Base-by-base conservation (phyloP, 106 monocot species). In the Acorus calamus region DNA sequence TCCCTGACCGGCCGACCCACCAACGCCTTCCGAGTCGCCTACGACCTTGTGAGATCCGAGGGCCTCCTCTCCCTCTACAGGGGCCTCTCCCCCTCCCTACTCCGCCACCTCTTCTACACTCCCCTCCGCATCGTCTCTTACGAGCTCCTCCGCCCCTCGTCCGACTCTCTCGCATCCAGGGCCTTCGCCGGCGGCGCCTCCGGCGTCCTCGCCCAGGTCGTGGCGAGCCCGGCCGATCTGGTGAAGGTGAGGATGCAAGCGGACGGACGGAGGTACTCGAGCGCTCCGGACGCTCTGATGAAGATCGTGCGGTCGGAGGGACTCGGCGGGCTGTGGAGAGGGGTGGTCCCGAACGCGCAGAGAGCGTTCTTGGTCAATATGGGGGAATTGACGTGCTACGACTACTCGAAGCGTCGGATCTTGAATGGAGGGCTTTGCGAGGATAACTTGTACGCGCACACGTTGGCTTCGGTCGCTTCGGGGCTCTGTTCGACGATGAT, bases 221-320 rank as follows among this genome's bases (percentile, higher is more conserved):
- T 83, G 28, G 85, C 89, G 12, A 89, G 86, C 69, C 89, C 93
- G 8, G 93, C 86, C 28, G 89, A 93, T 77, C 89, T 93, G 42
- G 73, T 93, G 52, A 93, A 93, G 61, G 93, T 93, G 11, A 83
- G 93, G 60, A 93, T 93, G 93, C 93, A 93, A 83, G 89, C 83
- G 48, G 89, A 86, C 65, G 72, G 85, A 44, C 61, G 75, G 2
- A 70, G 86, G 60, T 93, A 93, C 53, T 42, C 78, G 8, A 78
- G 86, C 11, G 62, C 83, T 0, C 59, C 65, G 14, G 80, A 93
- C 63, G 89, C 93, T 10, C 72, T 89, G 11, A 60, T n/a, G 12
- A 93, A 89, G 66, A 93, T 89, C 64, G 51, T 84, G 7, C 60
- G 44, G 44, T 51, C 46, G 47, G 89, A 89, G 48, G 89, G 94